Base-by-base conservation (phyloP, 2,329 filamentous ascomycete species). In the Colletotrichum gloeosporioides region DNA sequence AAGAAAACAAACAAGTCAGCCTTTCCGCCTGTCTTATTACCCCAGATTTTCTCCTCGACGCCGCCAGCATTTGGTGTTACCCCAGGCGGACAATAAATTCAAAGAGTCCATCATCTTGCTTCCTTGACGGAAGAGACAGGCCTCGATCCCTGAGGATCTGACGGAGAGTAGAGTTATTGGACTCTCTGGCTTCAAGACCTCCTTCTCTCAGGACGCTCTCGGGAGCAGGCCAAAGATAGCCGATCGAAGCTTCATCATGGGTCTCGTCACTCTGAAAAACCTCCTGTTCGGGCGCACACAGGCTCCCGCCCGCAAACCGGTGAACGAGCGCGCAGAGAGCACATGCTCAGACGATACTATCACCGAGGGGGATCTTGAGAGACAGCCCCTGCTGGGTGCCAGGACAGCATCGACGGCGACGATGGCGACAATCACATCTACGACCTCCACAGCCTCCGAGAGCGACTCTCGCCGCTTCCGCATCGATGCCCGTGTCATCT, bases 401-500 rank as follows among this genome's bases (percentile, higher is more conserved):
- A 69, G 73, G 32, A 69, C 69, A 18, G 53, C 61, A 25, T 74
- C 71, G 31, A 68, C 64, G 27, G 49, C 64, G n/a, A 69, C 69
- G 10, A 75, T 76, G 65, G 49, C 34, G 6, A 76, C 70, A 15
- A 34, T 69, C 34, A 65, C 44, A 13, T 76, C 74, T 5, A 69
- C 32, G 4, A 69, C 70, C 15, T 64, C 73, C 12, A 76, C 63
- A 8, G 27, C 65, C 15, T 73, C 71, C 16, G 64, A 76, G 29
- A 62, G 68, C 61, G 67, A 74, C 16, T 67, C 73, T 6, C 44
- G 64, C 27, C 44, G 73, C 29, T 77, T 78, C 71, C 76, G 75
- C 34, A 65, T 79, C 68, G 77, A 79, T 34, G 78, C 78, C 22
- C 78, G 78, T 39, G 61, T 79, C 34, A 79, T 79, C 44, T 79